These are phyloP conservation scores for Ploettnerulaceae sp. DNA, from an alignment of 2,329 filamentous ascomycete species.

Conservation along the genomic window DNA sequence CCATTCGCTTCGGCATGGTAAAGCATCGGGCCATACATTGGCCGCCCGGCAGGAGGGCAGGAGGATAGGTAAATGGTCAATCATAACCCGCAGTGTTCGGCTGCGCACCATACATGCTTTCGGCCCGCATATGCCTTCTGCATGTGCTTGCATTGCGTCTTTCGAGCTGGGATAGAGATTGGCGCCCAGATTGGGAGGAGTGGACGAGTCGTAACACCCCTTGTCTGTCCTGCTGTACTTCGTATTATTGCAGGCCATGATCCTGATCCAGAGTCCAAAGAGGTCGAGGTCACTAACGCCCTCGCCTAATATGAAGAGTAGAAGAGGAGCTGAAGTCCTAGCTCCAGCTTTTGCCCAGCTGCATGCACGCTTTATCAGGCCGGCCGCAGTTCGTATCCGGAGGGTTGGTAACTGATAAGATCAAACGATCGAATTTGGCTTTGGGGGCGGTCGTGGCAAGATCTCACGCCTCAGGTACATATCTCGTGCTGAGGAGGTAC, in stretches of 20 bases:
- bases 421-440: constrained; percentile 7
- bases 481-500: constrained; percentile 2
- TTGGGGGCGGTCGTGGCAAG: constrained; percentile 6
- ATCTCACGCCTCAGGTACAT: constrained; percentile 1
- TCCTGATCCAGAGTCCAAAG: too few species aligned
- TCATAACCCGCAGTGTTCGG: constrained; percentile 1
- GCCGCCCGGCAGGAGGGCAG: too few species aligned
- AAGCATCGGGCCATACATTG: not conserved
- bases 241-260: too few species aligned
- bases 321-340: constrained; percentile 6
- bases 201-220: not conserved
- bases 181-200: not conserved
- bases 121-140: constrained; percentile 5
- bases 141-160: constrained; percentile 4
- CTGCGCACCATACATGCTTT: constrained; percentile 8
- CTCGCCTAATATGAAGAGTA: constrained; percentile 2
- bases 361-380: not conserved
- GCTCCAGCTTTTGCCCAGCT: not conserved
- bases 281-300: not conserved
- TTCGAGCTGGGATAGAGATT: not conserved
- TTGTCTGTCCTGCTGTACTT: too few species aligned
- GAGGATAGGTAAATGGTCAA: too few species aligned
- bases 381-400: constrained; percentile 6
- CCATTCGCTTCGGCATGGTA: not conserved
- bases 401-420: constrained; percentile 8